Conservation (phyloP, 2,329 filamentous ascomycete species). For the Penicillium sp. region DNA sequence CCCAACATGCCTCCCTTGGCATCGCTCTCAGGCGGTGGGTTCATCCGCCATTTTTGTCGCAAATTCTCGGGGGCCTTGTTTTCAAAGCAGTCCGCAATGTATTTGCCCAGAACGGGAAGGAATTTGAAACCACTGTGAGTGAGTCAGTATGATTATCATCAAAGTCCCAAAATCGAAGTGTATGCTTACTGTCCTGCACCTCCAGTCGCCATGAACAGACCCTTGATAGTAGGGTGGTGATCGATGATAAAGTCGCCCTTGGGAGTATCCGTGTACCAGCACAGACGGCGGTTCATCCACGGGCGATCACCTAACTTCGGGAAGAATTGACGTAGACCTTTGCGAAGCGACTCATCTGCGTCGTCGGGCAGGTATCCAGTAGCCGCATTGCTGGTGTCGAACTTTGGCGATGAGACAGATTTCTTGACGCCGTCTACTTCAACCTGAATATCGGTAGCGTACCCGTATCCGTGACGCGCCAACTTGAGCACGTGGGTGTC, state of each 20-base stretch:
- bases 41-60: conserved; percentile 58
- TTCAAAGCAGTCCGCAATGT: conserved; percentile 59
- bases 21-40: conserved; percentile 1
- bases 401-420: conserved; percentile 39
- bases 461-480: conserved; percentile 67
- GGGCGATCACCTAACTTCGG: conserved; percentile 59
- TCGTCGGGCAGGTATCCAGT: conserved; percentile 47
- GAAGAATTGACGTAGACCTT: conserved; percentile 60
- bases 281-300: conserved; percentile 63
- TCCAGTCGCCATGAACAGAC: conserved; percentile 44
- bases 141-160: background rate
- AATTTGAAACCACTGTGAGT: conserved; percentile 57
- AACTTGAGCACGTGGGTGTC: conserved; percentile 59
- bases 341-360: conserved; percentile 60
- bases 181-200: conserved; percentile 28
- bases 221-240: conserved; percentile 60
- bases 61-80: conserved; percentile 52
- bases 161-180: background rate
- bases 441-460: conserved; percentile 41
- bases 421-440: conserved; percentile 19
- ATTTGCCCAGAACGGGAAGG: conserved; percentile 64
- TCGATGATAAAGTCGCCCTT: conserved; percentile 69
- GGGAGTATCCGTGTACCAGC: conserved; percentile 72
- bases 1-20: conserved; percentile 16
- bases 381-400: conserved; percentile 41